Conservation (phyloP, 768 basidiomycete genomes). For the Tephrocybe sp. region DNA sequence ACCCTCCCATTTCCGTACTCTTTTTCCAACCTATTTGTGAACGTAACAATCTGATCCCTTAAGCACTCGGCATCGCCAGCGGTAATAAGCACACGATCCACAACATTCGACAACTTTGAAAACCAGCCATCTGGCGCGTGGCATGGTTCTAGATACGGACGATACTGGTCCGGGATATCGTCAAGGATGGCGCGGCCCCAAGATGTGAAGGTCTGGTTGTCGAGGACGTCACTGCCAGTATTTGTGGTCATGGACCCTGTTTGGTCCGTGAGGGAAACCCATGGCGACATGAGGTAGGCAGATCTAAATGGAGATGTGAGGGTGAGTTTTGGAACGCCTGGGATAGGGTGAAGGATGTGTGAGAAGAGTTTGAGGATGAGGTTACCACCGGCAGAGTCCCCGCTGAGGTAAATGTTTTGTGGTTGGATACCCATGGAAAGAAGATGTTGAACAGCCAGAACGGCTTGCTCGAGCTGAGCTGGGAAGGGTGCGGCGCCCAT, state of each 20-base stretch:
- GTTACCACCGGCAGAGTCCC: conserved; percentile 35
- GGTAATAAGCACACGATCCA: conserved; percentile 35
- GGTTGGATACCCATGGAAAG: conserved; percentile 25
- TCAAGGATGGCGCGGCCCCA: conserved; percentile 17
- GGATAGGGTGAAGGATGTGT: conserved; percentile 29
- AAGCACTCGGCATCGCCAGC: conserved; percentile 34
- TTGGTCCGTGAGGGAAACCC: conserved; percentile 17
- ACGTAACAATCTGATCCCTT: conserved; percentile 29
- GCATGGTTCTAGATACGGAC: conserved; percentile 30
- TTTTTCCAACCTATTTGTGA: conserved; percentile 23
- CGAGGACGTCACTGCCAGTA: conserved; percentile 20
- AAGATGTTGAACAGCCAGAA: conserved; percentile 27
- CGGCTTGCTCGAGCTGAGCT: conserved; percentile 27
- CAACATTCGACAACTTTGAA: conserved; percentile 27
- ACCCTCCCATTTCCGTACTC: conserved; percentile 14
- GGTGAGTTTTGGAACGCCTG: conserved; percentile 14
- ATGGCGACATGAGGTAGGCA: conserved; percentile 31
- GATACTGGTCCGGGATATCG: conserved; percentile 21
- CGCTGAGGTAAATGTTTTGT: conserved; percentile 26
- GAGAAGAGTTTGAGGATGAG: conserved; percentile 29
- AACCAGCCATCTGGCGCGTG: conserved; percentile 35
- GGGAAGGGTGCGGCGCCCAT: no score
- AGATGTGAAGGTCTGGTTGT: conserved; percentile 6
- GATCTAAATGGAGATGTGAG: conserved; percentile 20
- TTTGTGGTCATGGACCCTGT: conserved; percentile 7